phyloP scores from a whole-genome alignment of 768 basidiomycete species.

The Fibroporia radiculosa region DNA sequence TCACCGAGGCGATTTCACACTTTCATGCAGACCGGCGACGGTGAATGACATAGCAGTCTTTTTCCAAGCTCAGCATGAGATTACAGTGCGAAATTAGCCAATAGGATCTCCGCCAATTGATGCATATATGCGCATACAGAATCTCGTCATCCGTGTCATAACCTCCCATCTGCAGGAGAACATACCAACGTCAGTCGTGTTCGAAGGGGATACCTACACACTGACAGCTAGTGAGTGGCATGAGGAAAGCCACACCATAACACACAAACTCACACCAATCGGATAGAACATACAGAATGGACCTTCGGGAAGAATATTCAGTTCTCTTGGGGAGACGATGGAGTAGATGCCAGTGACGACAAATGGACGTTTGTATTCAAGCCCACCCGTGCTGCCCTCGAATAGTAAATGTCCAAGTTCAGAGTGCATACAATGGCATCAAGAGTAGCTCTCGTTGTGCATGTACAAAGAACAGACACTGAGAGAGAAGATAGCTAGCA shows the following conservation, averaged over 20 bases:
- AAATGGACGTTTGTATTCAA: constrained; percentile 15
- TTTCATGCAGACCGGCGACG: constrained; percentile 1
- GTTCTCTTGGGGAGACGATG: constrained; percentile 12
- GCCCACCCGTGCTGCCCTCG: background rate
- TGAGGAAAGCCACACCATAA: background rate
- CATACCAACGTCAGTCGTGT: constrained; percentile 1
- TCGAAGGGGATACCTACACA: constrained; percentile 8
- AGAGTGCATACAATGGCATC: background rate
- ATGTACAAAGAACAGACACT: too few relatives aligned
- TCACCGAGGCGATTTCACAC: too few relatives aligned
- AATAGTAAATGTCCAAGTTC: background rate
- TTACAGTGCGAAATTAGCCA: constrained; percentile 2
- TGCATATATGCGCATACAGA: constrained; percentile 1
- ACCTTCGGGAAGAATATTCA: constrained; percentile 9
- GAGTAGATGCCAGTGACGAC: background rate
- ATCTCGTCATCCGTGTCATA: constrained; percentile 9
- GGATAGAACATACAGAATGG: background rate
- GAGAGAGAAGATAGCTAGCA: too few relatives aligned
- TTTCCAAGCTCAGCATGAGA: constrained; percentile 10
- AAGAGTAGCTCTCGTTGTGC: background rate
- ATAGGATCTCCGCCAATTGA: background rate
- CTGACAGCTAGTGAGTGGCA: constrained; percentile 9
- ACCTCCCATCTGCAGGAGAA: constrained; percentile 5
- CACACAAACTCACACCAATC: background rate
- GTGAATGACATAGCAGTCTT: constrained; percentile 10